These are phyloP conservation scores for Fraxinus angustifolia DNA, from an alignment of 305 asterid species.

Conservation along the genomic window DNA sequence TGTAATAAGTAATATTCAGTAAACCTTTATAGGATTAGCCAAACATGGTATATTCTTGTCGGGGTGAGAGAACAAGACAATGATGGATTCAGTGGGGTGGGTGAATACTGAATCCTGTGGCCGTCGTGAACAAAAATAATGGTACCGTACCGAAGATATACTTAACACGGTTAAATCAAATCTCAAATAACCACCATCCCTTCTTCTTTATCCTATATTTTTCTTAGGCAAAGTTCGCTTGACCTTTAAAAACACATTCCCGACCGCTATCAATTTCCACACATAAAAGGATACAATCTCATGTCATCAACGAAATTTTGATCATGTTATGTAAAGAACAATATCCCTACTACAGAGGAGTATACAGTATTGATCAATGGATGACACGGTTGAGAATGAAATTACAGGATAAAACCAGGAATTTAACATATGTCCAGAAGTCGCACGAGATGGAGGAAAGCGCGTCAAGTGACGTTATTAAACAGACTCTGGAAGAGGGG, in stretches of 20 bases:
- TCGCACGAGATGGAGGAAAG: neutral
- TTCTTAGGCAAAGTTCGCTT: neutral
- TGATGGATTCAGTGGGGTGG: neutral
- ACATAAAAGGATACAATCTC: neutral
- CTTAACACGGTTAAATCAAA: neutral
- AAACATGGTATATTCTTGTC: neutral
- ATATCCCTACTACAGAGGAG: neutral
- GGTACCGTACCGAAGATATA: neutral
- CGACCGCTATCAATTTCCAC: neutral
- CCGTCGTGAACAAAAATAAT: neutral
- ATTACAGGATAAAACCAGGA: neutral
- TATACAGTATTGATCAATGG: neutral
- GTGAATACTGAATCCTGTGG: neutral
- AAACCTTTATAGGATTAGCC: neutral
- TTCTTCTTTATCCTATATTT: neutral
- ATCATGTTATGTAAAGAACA: neutral
- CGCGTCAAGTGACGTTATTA: slow-evolving; percentile 13
- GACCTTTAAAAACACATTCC: neutral
- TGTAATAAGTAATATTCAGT: neutral
- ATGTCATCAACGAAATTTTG: neutral
- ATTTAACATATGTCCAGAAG: neutral
- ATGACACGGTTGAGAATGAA: neutral
- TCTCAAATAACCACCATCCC: neutral
- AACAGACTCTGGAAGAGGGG: slow-evolving; percentile 26
- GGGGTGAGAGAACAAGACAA: neutral